These are phyloP conservation scores for Candida taoyuanica DNA, from an alignment of 805 yeast genomes.

Conservation along the genomic window DNA sequence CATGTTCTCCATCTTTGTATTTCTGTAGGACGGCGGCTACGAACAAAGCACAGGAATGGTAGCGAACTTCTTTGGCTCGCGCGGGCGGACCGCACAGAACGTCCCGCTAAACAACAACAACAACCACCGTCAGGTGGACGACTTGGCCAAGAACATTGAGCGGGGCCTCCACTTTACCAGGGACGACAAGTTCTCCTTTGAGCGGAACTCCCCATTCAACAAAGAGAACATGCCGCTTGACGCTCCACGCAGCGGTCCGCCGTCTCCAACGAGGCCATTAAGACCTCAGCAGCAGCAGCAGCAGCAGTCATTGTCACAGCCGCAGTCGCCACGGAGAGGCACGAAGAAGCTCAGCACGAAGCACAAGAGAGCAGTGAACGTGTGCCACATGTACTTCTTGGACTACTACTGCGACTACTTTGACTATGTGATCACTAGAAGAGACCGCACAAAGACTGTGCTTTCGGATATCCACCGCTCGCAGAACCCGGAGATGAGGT, in stretches of 20 bases:
- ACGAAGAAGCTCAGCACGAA: conserved; percentile 33
- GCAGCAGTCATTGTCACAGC: background rate
- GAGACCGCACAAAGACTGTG: conserved; percentile 74
- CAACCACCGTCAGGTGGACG: conserved; percentile 23
- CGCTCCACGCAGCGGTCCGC: too few species aligned
- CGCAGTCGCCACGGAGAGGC: too few species aligned
- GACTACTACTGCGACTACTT: conserved; percentile 96
- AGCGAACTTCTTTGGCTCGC: conserved; percentile 26
- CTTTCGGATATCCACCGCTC: conserved; percentile 45
- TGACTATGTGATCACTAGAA: conserved; percentile 83
- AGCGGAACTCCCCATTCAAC: conserved; percentile 35
- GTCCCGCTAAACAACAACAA: too few species aligned
- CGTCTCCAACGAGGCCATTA: background rate
- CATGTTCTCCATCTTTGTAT: background rate
- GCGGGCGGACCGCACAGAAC: too few species aligned
- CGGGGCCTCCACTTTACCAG: conserved; percentile 18
- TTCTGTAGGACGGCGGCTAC: background rate
- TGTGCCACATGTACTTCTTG: conserved; percentile 87
- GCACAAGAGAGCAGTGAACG: conserved; percentile 81
- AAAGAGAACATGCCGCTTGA: conserved; percentile 36
- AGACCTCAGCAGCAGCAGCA: background rate
- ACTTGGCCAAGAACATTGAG: conserved; percentile 26
- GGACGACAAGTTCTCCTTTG: conserved; percentile 25
- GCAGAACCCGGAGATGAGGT: conserved; percentile 39
- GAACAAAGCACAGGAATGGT: conserved; percentile 17